Base-by-base conservation (phyloP, 2,329 filamentous ascomycete genomes). In the Uncinocarpus reesii region DNA sequence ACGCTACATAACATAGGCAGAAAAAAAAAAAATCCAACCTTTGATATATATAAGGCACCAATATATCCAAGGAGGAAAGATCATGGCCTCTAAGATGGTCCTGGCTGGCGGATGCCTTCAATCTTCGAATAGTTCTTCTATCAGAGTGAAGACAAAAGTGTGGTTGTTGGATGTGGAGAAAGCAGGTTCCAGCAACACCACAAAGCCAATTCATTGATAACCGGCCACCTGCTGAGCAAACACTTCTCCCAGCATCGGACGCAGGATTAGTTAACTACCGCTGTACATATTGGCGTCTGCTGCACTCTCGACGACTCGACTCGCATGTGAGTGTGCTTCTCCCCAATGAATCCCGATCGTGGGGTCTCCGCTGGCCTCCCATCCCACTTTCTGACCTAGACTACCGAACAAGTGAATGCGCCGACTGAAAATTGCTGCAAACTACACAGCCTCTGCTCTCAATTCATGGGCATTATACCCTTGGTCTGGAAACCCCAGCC, bases 151-250 rank as follows among this genome's bases (percentile, higher is more conserved):
- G 32, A 16, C 10, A n/a, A n/a, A 36, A 36, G 15, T 18, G n/a
- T 36, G 32, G 32, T 36, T 36, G 32, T 16, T 18, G 15, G 32
- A 32, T 10, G 5, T n/a, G n/a, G 40, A 42, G 15, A 42, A 31
- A 32, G 40, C 26, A 28, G 24, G 40, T 42, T 42, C 40, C 40
- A 42, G 32, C 40, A 42, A 11, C 5, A 21, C 26, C 35, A 8
- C 31, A 42, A 42, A 21, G 15, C 28, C 40, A 42, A 32, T 42
- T 32, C 15, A 32, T 10, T 13, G 11, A 32, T n/a, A 32, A 32
- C 29, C 29, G 15, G 15, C 29, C 3, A 29, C 13, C 13, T 29
- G 28, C 6, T 13, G 6, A 29, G 6, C 28, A 7, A 32, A n/a
- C 29, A 32, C 29, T 32, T 10, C 7, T 3, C n/a, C n/a, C n/a